phyloP scores from a whole-genome alignment of 164 flowering plant species.

The Tinospora cordifolia region DNA sequence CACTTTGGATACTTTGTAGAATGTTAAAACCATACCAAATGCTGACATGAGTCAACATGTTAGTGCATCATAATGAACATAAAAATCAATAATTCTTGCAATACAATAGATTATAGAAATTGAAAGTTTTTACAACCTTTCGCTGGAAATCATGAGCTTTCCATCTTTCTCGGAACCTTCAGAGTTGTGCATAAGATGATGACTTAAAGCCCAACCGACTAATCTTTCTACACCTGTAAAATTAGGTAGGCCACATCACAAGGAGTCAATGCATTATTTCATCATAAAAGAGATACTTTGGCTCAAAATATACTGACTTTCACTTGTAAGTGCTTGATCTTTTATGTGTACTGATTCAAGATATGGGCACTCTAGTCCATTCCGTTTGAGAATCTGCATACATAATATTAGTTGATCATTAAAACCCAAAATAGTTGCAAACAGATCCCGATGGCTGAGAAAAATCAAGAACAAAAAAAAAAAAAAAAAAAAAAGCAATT shows the following conservation, averaged over 20 bases:
- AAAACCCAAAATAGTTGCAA: no score
- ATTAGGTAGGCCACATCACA: slow-evolving; percentile 9
- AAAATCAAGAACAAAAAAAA: no score
- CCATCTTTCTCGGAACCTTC: slow-evolving; percentile 36
- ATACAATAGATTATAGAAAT: not conserved
- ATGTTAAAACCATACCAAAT: slow-evolving; percentile 61
- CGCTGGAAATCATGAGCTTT: slow-evolving; percentile 56
- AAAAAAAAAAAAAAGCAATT: no score
- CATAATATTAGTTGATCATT: not conserved
- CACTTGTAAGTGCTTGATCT: slow-evolving; percentile 71
- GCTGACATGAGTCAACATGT: slow-evolving; percentile 35
- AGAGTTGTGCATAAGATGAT: slow-evolving; percentile 64
- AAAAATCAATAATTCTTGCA: not conserved
- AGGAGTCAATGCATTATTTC: not conserved
- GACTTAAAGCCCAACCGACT: slow-evolving; percentile 83
- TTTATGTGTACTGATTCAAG: slow-evolving; percentile 63
- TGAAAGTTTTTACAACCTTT: slow-evolving; percentile 39
- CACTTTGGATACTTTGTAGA: slow-evolving; percentile 58
- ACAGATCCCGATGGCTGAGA: not conserved
- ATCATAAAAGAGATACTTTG: not conserved
- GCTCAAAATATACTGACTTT: slow-evolving; percentile 31
- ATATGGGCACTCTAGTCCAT: slow-evolving; percentile 58
- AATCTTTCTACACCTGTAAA: slow-evolving; percentile 63
- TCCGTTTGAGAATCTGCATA: slow-evolving; percentile 55
- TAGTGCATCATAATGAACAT: not conserved